Evolutionary conservation across 306 rosid genomes (phyloP), one percentile per base, ranked within the genome.

Genomic region (Prosopis cineraria): DNA sequence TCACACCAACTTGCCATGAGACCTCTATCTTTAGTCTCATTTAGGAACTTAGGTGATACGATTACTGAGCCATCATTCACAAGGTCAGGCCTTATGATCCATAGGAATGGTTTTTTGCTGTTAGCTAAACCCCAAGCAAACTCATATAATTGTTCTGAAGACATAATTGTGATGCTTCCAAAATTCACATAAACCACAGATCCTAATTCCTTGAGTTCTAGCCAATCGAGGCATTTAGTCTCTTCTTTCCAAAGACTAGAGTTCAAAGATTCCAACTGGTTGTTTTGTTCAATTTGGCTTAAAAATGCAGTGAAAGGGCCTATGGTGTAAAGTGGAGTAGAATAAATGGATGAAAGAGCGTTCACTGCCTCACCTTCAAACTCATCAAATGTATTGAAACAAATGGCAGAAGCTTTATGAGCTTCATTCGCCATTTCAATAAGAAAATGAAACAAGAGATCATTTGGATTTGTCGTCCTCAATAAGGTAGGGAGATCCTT

Each of bases 1-100:
- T 40, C 24, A 47, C 84, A 81, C 84, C 80, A 75, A 0, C 31
- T 55, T 9, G 12, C 30, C 24, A 55, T 22, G 16, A 55, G 16
- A 5, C 62, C 62, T 55, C 62, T 24, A 8, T 55, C 62, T 24
- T 24, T 24, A 22, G 13, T 55, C 62, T 55, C 62, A 55, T 2
- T 9, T 3, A 55, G 6, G 24, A 55, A 55, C 62, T 55, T 16
- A 55, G 62, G 16, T 2, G 62, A 55, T 55, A 22, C 10, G 4
- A 55, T 24, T 16, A 55, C 62, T 10, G 31, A 22, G 31, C 16
- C 62, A 10, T 31, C 62, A 24, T 55, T 55, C 16, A 55, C 31
- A 22, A 55, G 62, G 29, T 55, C 62, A 22, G 62, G 62, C 31
- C 62, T 55, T 55, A 55, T 55, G 29, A 55, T 55, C 62, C 62